Evolutionary conservation across 768 basidiomycete genomes (phyloP).

Genomic region (Lyophyllum semitale): DNA sequence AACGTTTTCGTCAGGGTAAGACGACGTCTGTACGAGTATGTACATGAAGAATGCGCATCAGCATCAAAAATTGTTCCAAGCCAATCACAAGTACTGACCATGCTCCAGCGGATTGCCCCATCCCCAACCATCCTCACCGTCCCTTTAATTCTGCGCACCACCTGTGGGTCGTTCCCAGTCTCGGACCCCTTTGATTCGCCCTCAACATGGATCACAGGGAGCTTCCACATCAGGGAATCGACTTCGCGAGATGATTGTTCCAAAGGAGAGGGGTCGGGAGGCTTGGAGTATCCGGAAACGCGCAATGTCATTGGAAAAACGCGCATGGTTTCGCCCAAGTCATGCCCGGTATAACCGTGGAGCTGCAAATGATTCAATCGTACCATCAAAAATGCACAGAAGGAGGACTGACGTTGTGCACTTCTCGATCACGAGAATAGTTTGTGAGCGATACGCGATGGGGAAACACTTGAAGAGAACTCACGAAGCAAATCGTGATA

Average conservation of each 20-base stretch:
- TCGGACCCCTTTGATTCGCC: conserved; percentile 46
- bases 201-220: conserved; percentile 52
- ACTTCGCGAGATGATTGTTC: conserved; percentile 19
- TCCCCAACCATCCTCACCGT: conserved; percentile 50
- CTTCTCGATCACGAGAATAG: conserved; percentile 20
- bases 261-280: conserved; percentile 23
- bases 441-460: not conserved
- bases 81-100: conserved; percentile 34
- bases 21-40: conserved; percentile 28
- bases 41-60: not conserved
- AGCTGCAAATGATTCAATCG: conserved; percentile 14
- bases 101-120: conserved; percentile 51
- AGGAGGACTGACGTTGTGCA: conserved; percentile 35
- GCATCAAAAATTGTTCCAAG: not conserved
- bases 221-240: conserved; percentile 29
- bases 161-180: conserved; percentile 28
- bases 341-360: conserved; percentile 19
- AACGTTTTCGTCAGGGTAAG: conserved; percentile 26
- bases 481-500: conserved; percentile 54
- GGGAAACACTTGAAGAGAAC: conserved; percentile 21
- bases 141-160: conserved; percentile 39
- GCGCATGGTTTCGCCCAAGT: conserved; percentile 46
- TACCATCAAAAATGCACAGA: too few relatives aligned
- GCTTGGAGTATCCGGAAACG: conserved; percentile 36
- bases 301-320: conserved; percentile 55